These are phyloP conservation scores for Candida ipomoeae DNA, from an alignment of 805 yeast genomes.

Conservation along the genomic window DNA sequence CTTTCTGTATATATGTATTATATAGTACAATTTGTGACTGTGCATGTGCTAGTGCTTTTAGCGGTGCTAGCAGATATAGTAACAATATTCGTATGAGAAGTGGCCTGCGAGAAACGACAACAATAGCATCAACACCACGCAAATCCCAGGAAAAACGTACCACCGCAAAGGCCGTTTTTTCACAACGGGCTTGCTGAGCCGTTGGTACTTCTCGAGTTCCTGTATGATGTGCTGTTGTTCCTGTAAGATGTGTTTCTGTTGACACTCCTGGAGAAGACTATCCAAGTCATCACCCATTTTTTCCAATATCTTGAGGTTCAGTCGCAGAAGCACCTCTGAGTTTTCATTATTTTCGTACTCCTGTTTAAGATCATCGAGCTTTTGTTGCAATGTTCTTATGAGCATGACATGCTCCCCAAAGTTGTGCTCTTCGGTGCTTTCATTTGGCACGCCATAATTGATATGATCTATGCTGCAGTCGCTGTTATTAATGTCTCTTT, in stretches of 20 bases:
- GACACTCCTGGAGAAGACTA: constrained; percentile 9
- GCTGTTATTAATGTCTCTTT: background rate
- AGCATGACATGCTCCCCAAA: constrained; percentile 2
- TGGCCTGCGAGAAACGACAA: constrained; percentile 29
- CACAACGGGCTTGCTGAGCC: background rate
- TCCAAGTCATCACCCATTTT: constrained; percentile 7
- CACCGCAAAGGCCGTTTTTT: background rate
- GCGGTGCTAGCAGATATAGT: constrained; percentile 29
- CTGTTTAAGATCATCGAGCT: constrained; percentile 7
- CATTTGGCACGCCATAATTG: background rate
- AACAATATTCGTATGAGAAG: constrained; percentile 36
- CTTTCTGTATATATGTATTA: constrained; percentile 8
- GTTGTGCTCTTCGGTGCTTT: background rate
- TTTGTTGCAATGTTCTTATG: constrained; percentile 9
- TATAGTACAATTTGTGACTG: constrained; percentile 8
- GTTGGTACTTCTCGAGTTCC: constrained; percentile 26
- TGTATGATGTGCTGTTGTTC: constrained; percentile 14
- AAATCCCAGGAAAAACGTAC: constrained; percentile 4
- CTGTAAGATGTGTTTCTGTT: constrained; percentile 10
- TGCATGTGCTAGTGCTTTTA: background rate
- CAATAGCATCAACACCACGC: constrained; percentile 10
- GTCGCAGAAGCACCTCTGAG: constrained; percentile 3
- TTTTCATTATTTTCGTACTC: constrained; percentile 2
- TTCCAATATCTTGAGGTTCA: constrained; percentile 6
- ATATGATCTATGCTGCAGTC: background rate